Evolutionary conservation across 768 basidiomycete species (phyloP), one percentile per base, ranked within the genome.

Genomic region (Boletus barrowsii): DNA sequence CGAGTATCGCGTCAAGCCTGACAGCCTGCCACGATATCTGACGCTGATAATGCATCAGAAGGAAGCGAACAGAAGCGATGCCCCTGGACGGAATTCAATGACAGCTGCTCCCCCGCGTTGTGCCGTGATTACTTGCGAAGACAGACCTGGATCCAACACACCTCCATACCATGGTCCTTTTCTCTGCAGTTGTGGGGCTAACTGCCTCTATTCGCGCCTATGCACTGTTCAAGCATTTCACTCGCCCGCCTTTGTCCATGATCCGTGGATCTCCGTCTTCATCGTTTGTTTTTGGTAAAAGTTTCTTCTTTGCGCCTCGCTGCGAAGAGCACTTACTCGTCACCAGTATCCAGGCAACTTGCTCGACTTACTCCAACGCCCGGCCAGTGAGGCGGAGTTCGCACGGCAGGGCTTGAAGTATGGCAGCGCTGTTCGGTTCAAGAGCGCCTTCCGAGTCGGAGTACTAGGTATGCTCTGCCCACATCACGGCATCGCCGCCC

Each of bases 391-490:
- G 39, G 49, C 63, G 17, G 70, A 70, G 22, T 64, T 72, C 43
- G 49, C 41, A 35, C 72, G 70, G 70, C 65, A 66, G 14, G 53
- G 30, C 29, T n/a, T n/a, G n/a, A 54, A 44, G 47, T 71, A 72
- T 41, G 70, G 69, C 1, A 57, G 61, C 30, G 18, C 64, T 5
- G 33, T 68, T 44, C 62, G 62, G 7, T 53, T 66, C 48, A 69
- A 64, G 42, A 58, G 60, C 2, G 36, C 62, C 3, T 42, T 69
- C 6, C 58, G 64, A 15, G 68, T n/a, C n/a, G n/a, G n/a, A n/a
- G n/a, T n/a, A n/a, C n/a, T 67, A 44, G 26, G 65, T 51, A 3
- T 10, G 8, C 9, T n/a, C 26, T 7, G 7, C 8, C 3, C n/a
- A n/a, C n/a, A n/a, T n/a, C n/a, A n/a, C n/a, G n/a, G n/a, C n/a